These are phyloP conservation scores for Coemansia sp. DNA, from an alignment of 192 early-diverging fungal genomes.

Conservation along the genomic window DNA sequence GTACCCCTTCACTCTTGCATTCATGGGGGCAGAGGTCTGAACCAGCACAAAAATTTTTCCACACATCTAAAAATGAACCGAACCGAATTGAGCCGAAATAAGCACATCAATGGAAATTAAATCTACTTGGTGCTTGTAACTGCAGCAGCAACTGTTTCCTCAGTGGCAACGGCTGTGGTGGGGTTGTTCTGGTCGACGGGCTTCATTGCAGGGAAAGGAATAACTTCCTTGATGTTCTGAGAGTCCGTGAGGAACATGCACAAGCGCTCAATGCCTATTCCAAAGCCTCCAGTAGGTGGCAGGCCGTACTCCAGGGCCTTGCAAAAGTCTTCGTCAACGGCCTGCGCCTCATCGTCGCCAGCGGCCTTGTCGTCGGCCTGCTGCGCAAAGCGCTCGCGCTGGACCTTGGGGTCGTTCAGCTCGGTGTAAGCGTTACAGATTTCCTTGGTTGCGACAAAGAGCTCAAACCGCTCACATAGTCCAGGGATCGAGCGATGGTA, in stretches of 20 bases:
- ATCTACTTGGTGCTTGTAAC: neutral
- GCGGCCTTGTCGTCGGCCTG: constrained; percentile 96
- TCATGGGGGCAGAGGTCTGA: neutral
- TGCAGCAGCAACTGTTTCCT: constrained; percentile 1
- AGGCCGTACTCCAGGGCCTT: constrained; percentile 95
- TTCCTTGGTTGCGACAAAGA: constrained; percentile 99
- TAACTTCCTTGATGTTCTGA: constrained; percentile 96
- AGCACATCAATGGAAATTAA: neutral
- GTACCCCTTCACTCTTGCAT: neutral
- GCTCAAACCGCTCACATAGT: constrained; percentile 97
- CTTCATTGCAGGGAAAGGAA: constrained; percentile 72
- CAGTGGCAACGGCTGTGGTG: neutral
- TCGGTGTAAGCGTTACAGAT: constrained; percentile 99
- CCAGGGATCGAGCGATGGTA: constrained; percentile 85
- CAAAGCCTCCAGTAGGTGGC: constrained; percentile 93
- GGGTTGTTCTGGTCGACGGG: constrained; percentile 53
- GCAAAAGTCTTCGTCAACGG: constrained; percentile 98
- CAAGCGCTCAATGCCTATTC: constrained; percentile 94
- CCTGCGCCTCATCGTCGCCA: constrained; percentile 98
- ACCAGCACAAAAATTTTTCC: constrained; percentile 3
- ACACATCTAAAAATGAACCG: neutral
- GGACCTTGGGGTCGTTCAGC: constrained; percentile 99
- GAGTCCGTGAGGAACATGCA: constrained; percentile 99
- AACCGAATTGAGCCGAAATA: constrained; percentile 1
- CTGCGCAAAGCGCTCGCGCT: constrained; percentile 96